phyloP scores from a whole-genome alignment of 2,329 filamentous ascomycete genomes.

The Delphinella strobiligena region DNA sequence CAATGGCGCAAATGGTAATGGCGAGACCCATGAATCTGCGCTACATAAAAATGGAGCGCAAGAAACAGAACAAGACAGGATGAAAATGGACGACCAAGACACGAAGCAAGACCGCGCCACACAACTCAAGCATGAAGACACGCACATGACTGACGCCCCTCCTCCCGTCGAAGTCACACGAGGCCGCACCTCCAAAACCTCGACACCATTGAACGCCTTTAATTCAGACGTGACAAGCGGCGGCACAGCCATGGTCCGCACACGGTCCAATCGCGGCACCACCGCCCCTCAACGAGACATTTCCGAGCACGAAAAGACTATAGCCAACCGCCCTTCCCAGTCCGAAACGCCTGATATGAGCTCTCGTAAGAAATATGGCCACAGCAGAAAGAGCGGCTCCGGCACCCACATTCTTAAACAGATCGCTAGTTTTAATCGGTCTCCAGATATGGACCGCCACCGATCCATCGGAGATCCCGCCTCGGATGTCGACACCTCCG shows the following conservation, averaged over 20 bases:
- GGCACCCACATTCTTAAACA: conserved; percentile 26
- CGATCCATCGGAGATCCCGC: conserved; percentile 5
- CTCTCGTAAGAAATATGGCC: neutral
- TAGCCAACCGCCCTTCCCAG: conserved; percentile 1
- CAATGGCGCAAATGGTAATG: conserved; percentile 14
- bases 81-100: conserved; percentile 8
- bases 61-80: conserved; percentile 9
- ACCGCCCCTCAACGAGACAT: conserved; percentile 20
- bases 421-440: conserved; percentile 25
- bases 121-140: conserved; percentile 38
- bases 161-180: conserved; percentile 16
- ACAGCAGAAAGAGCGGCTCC: conserved; percentile 16
- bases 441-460: conserved; percentile 21
- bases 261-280: neutral
- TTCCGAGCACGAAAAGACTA: conserved; percentile 10
- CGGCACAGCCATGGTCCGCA: neutral
- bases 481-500: neutral
- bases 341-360: neutral
- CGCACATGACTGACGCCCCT: conserved; percentile 20
- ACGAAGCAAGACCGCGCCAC: conserved; percentile 17
- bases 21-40: conserved; percentile 13
- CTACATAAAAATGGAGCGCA: conserved; percentile 14
- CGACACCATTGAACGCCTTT: conserved; percentile 31
- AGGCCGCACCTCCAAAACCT: conserved; percentile 34
- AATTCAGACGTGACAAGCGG: conserved; percentile 4